Base-by-base conservation (phyloP, 495 filamentous ascomycete genomes). In the Trichoderma erinaceum region DNA sequence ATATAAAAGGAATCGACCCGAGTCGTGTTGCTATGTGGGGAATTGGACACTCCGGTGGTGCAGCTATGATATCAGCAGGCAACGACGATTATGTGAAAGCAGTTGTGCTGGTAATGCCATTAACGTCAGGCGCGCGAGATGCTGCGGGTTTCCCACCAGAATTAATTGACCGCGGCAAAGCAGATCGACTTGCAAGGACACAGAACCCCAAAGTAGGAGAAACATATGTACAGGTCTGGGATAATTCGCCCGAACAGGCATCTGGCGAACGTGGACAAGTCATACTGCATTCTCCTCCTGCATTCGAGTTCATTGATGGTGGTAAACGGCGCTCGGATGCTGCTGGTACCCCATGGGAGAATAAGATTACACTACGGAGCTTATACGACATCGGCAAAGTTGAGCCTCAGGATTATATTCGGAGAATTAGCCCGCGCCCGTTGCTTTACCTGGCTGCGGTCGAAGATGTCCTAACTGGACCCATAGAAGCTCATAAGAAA, bases 331-430 rank as follows among this genome's bases (percentile, higher is more conserved):
- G 67, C 23, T 68, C 68, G 4, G 46, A 35, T 11, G 32, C 21
- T 21, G 68, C 68, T 6, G 65, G 66, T 4, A 70, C 68, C 10
- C 68, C 46, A 4, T 70, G 67, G 66, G 43, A 70, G 29, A 69
- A 69, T 23, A 68, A 38, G 43, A 29, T 69, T 23, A 68, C 66
- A 65, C 16, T 68, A 12, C 41, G 58, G 48, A 69, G 64, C 32
- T 41, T 69, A 11, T 69, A 69, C 48, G 65, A 65, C n/a, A 68
- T 68, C 41, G 50, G 65, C 21, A 70, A 70, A 44, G 66, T 70
- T 23, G 68, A 70, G 41, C 65, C 66, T 21, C 66, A 29, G 25
- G 29, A 70, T 32, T 58, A 63, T 27, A 63, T 70, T 41, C 38
- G 50, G 0, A 69, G 63, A n/a, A 68, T 70, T 18, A 41, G 41